Percentiles rank a stretch among this genome's conserved stretches.
phyloP scores from a whole-genome alignment of 306 rosid genomes.

The Lablab purpureus region DNA sequence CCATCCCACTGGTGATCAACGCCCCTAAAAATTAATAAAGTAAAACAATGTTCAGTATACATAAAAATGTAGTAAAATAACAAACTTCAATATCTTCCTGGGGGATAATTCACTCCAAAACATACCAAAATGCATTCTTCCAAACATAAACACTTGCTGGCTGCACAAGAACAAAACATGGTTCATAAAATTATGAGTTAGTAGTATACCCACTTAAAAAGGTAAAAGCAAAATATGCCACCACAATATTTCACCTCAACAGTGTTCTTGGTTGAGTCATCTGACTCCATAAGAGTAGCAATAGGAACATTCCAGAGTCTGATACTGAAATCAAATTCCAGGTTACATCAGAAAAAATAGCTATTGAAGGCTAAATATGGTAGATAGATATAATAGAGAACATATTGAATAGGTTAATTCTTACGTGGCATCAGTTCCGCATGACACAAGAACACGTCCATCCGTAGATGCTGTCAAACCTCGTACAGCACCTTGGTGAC shows the following conservation, averaged over 20 bases:
- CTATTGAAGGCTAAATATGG: slow-evolving; percentile 24
- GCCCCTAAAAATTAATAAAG: slow-evolving; percentile 62
- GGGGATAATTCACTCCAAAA: slow-evolving; percentile 26
- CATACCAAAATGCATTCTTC: slow-evolving; percentile 90
- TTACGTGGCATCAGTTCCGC: slow-evolving; percentile 95
- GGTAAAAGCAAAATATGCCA: neutral
- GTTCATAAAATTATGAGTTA: slow-evolving; percentile 44
- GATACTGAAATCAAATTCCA: slow-evolving; percentile 59
- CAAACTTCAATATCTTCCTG: slow-evolving; percentile 17
- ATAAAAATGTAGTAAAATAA: slow-evolving; percentile 5
- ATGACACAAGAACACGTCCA: slow-evolving; percentile 83
- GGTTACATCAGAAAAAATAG: slow-evolving; percentile 37
- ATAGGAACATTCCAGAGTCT: slow-evolving; percentile 85
- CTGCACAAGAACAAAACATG: slow-evolving; percentile 51
- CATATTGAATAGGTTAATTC: slow-evolving; percentile 34
- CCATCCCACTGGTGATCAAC: slow-evolving; percentile 94
- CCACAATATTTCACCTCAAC: slow-evolving; percentile 59
- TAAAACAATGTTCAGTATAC: neutral
- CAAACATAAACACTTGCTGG: slow-evolving; percentile 72
- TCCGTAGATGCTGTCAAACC: slow-evolving; percentile 83
- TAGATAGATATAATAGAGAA: neutral
- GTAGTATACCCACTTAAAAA: slow-evolving; percentile 14
- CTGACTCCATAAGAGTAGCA: slow-evolving; percentile 57
- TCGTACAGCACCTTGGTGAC: slow-evolving; percentile 91
- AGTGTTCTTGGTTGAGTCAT: slow-evolving; percentile 51